These are phyloP conservation scores for Diaporthe eres DNA, from an alignment of 2,329 filamentous ascomycete genomes.

Conservation along the genomic window DNA sequence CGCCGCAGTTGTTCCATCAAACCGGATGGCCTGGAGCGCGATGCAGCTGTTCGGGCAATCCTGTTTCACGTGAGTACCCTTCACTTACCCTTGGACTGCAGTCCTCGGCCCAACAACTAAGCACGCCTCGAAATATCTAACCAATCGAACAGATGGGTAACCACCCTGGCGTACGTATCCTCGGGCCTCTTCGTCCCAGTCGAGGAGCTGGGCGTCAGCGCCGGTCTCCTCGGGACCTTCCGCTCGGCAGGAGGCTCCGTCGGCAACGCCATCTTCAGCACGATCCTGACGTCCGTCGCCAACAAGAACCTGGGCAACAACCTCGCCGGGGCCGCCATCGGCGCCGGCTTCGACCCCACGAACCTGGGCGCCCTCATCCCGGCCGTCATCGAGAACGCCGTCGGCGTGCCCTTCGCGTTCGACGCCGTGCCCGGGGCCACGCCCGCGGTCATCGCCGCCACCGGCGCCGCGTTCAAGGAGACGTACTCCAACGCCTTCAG, in stretches of 20 bases:
- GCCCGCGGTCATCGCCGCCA: constrained; percentile 29
- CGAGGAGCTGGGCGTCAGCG: constrained; percentile 49
- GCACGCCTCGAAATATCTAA: not conserved
- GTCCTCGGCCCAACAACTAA: too few relatives aligned
- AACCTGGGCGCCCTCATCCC: constrained; percentile 47
- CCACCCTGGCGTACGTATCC: constrained; percentile 49
- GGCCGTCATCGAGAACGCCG: constrained; percentile 49
- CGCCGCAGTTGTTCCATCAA: constrained; percentile 47
- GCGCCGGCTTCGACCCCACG: constrained; percentile 45
- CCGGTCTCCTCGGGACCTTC: constrained; percentile 51
- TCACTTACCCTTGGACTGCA: too few relatives aligned
- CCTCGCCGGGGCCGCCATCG: constrained; percentile 48
- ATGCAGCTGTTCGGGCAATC: constrained; percentile 50
- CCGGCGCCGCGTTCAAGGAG: constrained; percentile 46
- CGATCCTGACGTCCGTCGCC: constrained; percentile 49
- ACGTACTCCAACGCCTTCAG: constrained; percentile 50
- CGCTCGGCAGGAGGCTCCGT: constrained; percentile 51
- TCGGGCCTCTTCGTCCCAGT: constrained; percentile 50
- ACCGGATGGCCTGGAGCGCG: constrained; percentile 49
- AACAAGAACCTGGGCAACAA: constrained; percentile 47
- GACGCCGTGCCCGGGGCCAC: constrained; percentile 46
- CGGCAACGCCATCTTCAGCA: constrained; percentile 53
- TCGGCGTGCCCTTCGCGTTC: constrained; percentile 48
- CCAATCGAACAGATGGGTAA: constrained; percentile 44
- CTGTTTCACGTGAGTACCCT: constrained; percentile 47